These are phyloP conservation scores for Trichosporon sp. DNA, from an alignment of 1,284 basidiomycete species.

Conservation along the genomic window DNA sequence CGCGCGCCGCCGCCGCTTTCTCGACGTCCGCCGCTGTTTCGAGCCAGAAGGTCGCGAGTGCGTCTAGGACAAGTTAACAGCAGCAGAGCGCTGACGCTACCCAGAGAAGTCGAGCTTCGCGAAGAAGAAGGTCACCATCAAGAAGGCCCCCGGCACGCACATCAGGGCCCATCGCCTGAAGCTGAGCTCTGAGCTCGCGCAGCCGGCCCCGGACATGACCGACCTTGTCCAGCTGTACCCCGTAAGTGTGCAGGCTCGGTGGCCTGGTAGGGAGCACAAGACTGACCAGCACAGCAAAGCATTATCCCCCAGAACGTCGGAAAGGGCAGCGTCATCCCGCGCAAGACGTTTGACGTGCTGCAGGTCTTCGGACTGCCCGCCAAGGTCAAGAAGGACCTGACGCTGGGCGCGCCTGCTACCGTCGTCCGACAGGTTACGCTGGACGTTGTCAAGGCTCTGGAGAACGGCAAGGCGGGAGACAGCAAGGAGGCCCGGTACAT, in stretches of 20 bases:
- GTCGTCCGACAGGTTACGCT: slow-evolving; percentile 44
- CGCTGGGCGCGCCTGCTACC: slow-evolving; percentile 28
- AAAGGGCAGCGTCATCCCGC: slow-evolving; percentile 32
- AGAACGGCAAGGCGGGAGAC: slow-evolving; percentile 21
- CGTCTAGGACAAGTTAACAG: neutral
- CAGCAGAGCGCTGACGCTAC: neutral
- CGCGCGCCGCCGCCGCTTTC: slow-evolving; percentile 17
- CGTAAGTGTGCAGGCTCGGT: slow-evolving; percentile 19
- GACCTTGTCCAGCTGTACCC: slow-evolving; percentile 33
- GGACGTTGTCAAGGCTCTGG: slow-evolving; percentile 33
- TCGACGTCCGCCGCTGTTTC: slow-evolving; percentile 18
- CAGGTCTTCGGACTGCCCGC: slow-evolving; percentile 40
- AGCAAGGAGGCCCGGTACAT: slow-evolving; percentile 14
- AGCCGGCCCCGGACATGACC: slow-evolving; percentile 28
- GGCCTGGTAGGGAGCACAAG: neutral
- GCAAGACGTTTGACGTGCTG: slow-evolving; percentile 29
- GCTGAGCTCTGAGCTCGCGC: slow-evolving; percentile 27
- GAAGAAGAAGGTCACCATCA: slow-evolving; percentile 5
- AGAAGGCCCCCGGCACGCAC: neutral
- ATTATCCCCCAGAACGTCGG: slow-evolving; percentile 30
- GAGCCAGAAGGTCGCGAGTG: slow-evolving; percentile 12
- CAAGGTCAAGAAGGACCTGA: slow-evolving; percentile 39
- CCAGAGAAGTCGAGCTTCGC: slow-evolving; percentile 1
- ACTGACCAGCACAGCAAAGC: slow-evolving; percentile 24
- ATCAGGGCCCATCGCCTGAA: slow-evolving; percentile 19